These are phyloP conservation scores for Hirsutella rhossiliensis DNA, from an alignment of 2,329 filamentous ascomycete species.

Conservation along the genomic window DNA sequence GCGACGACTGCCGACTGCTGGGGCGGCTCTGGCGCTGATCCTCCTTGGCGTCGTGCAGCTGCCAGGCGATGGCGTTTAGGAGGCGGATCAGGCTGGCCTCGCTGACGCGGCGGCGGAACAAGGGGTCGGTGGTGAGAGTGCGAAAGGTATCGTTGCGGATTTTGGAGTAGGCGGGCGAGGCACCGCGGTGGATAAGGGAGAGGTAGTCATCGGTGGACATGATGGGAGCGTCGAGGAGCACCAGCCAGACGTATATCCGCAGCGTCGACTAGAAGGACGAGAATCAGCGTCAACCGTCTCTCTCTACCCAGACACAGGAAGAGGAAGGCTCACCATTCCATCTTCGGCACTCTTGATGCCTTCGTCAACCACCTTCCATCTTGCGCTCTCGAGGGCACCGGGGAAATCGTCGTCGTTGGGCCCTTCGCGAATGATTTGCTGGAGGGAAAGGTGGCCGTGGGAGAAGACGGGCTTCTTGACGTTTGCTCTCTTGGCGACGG, in stretches of 20 bases:
- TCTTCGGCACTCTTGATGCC: slow-evolving; percentile 68
- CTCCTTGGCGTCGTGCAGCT: slow-evolving; percentile 66
- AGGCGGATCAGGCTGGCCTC: slow-evolving; percentile 91
- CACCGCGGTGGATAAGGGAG: slow-evolving; percentile 78
- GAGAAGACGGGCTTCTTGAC: slow-evolving; percentile 31
- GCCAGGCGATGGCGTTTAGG: slow-evolving; percentile 92
- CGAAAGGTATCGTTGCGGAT: slow-evolving; percentile 98
- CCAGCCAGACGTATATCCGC: slow-evolving; percentile 92
- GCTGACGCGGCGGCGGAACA: slow-evolving; percentile 89
- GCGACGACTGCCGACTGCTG: slow-evolving; percentile 23
- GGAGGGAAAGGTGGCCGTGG: slow-evolving; percentile 50
- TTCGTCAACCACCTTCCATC: slow-evolving; percentile 62
- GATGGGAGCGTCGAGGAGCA: slow-evolving; percentile 78
- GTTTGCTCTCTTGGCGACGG: slow-evolving; percentile 24
- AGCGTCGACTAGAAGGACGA: slow-evolving; percentile 60
- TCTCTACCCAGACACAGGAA: too few species aligned
- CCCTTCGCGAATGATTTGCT: slow-evolving; percentile 69
- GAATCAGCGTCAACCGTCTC: background rate
- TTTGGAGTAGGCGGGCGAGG: slow-evolving; percentile 90
- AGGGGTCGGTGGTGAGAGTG: slow-evolving; percentile 89
- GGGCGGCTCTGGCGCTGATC: slow-evolving; percentile 27
- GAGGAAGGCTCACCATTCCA: slow-evolving; percentile 54
- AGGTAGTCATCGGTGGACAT: slow-evolving; percentile 83
- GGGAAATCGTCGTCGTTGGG: slow-evolving; percentile 59
- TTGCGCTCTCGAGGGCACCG: slow-evolving; percentile 55